Conservation (phyloP, 176 grass and related monocot species). For the Elymus sibiricus region DNA sequence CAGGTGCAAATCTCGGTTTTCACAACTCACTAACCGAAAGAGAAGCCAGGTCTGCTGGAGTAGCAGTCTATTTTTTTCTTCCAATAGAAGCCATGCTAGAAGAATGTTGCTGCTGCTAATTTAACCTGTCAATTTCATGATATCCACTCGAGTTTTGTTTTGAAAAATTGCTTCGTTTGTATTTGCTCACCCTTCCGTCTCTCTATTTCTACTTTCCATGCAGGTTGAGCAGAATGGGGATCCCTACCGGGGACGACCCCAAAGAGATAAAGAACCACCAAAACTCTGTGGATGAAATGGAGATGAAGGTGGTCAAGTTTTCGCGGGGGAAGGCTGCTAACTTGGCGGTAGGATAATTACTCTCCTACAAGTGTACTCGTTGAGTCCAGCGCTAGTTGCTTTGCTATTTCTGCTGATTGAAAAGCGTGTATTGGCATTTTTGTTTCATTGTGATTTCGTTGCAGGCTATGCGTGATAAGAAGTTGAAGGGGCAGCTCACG, state of each 20-base stretch:
- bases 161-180: not conserved
- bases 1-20: too few species aligned
- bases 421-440: slow-evolving; percentile 1
- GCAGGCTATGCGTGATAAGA: slow-evolving; percentile 71
- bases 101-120: not conserved
- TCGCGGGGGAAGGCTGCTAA: slow-evolving; percentile 55
- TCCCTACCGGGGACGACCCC: not conserved
- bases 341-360: slow-evolving; percentile 48
- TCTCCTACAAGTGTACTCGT: not conserved
- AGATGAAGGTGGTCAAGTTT: slow-evolving; percentile 68
- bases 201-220: not conserved
- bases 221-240: not conserved
- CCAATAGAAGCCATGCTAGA: not conserved
- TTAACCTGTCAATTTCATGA: not conserved
- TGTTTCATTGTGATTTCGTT: slow-evolving; percentile 16
- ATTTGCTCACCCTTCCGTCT: too few species aligned
- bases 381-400: not conserved
- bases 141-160: not conserved
- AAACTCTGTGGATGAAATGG: slow-evolving; percentile 47
- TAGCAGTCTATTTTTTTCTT: not conserved
- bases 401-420: not conserved
- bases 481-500: slow-evolving; percentile 66
- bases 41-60: too few species aligned
- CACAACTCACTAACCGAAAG: too few species aligned
- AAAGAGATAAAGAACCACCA: slow-evolving; percentile 16